Conservation (phyloP, 192 early-diverging fungal genomes). For the Entophlyctis helioformis region DNA sequence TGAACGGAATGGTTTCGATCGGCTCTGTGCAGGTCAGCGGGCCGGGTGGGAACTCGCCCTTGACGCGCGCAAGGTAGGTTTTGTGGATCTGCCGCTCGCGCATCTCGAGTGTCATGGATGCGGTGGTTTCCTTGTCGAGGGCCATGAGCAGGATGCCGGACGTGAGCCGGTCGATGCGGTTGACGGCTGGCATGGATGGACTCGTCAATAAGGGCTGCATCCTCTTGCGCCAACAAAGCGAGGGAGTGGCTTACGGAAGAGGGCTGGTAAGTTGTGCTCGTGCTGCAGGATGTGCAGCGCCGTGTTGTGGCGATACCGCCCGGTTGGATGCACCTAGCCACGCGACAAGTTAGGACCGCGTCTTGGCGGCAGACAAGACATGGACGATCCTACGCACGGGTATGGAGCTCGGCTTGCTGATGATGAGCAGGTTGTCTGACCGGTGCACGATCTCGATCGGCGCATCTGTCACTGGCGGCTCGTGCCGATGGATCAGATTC, state of each 20-base stretch:
- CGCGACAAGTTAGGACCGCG: background rate
- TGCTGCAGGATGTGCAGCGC: conserved; percentile 15
- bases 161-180: conserved; percentile 87
- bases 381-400: conserved; percentile 41
- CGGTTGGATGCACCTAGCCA: conserved; percentile 54
- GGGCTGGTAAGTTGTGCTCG: conserved; percentile 12
- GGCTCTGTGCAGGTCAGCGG: conserved; percentile 60
- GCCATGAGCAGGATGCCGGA: conserved; percentile 84
- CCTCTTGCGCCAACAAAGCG: too few species aligned
- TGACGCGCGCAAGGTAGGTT: conserved; percentile 78
- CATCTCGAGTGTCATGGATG: conserved; percentile 54
- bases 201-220: too few species aligned
- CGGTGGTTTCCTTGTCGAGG: conserved; percentile 34
- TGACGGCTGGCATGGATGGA: conserved; percentile 45
- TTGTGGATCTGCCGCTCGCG: conserved; percentile 59
- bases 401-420: conserved; percentile 83
- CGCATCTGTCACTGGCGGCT: conserved; percentile 73
- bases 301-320: conserved; percentile 84
- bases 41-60: conserved; percentile 72
- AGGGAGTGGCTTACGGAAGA: conserved; percentile 20
- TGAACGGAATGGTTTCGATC: conserved; percentile 72
- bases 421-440: conserved; percentile 57
- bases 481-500: conserved; percentile 86
- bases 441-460: conserved; percentile 49
- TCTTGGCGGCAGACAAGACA: background rate